A percentile compares a stretch with the other conserved stretches of the same genome.
phyloP scores from a whole-genome alignment of 2,329 filamentous ascomycete genomes.

The Sporothrix humicola region DNA sequence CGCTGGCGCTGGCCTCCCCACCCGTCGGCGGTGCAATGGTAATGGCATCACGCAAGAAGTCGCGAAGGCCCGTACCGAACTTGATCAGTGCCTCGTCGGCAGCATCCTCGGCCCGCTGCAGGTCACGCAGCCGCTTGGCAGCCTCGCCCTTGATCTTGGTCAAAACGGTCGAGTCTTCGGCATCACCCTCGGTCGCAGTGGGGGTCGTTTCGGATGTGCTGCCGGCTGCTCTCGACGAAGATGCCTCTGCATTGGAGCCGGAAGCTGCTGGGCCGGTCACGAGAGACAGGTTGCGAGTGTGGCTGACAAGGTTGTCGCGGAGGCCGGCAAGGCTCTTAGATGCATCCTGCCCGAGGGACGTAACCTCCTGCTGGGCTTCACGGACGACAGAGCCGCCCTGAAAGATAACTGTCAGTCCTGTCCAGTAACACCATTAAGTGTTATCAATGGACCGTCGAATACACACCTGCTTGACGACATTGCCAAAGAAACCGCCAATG shows the following conservation, averaged over 20 bases:
- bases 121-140: constrained; percentile 81
- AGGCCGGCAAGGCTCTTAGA: constrained; percentile 78
- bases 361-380: constrained; percentile 84
- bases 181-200: constrained; percentile 47
- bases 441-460: not conserved
- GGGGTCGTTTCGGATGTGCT: constrained; percentile 48
- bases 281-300: constrained; percentile 75
- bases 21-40: constrained; percentile 76
- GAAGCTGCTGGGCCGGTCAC: constrained; percentile 48
- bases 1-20: constrained; percentile 45
- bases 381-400: constrained; percentile 83
- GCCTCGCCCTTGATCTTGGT: constrained; percentile 78
- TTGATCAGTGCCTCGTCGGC: constrained; percentile 93
- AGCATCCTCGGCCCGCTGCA: constrained; percentile 91
- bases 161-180: constrained; percentile 65
- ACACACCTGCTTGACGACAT: constrained; percentile 84
- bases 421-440: constrained; percentile 30
- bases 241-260: constrained; percentile 42
- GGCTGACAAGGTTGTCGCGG: constrained; percentile 69
- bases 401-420: not conserved
- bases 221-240: constrained; percentile 22
- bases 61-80: constrained; percentile 86
- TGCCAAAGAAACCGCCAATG: constrained; percentile 87
- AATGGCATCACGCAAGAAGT: constrained; percentile 90
- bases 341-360: constrained; percentile 78